Percentiles rank a stretch among this genome's conserved stretches.
Conservation (phyloP, 2,329 filamentous ascomycete genomes). For the Aspergillus felis region DNA sequence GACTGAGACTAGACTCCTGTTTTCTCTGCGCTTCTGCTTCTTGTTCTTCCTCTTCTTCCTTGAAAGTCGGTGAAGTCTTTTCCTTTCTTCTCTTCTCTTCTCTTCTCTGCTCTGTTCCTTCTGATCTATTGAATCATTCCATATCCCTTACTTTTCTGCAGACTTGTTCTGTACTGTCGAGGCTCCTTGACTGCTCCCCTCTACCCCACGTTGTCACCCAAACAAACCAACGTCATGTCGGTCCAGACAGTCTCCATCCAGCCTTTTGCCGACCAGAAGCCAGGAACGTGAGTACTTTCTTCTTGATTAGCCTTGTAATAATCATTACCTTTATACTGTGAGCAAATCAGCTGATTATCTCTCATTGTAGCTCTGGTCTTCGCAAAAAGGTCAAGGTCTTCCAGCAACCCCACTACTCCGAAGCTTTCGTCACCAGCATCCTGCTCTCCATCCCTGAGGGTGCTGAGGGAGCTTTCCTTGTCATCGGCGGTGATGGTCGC, state of each 20-base stretch:
- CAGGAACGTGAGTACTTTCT: conserved; percentile 77
- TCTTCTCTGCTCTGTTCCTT: conserved; percentile 5
- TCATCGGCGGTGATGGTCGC: conserved; percentile 95
- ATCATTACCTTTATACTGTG: conserved; percentile 11
- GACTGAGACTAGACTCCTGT: not conserved
- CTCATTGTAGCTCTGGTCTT: conserved; percentile 73
- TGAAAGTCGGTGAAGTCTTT: conserved; percentile 20
- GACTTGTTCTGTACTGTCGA: conserved; percentile 10
- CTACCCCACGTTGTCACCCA: conserved; percentile 4
- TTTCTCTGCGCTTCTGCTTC: conserved; percentile 5
- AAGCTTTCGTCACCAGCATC: conserved; percentile 91
- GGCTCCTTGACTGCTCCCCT: conserved; percentile 6
- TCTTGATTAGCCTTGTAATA: conserved; percentile 7
- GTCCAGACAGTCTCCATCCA: conserved; percentile 75
- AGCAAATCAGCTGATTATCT: not conserved
- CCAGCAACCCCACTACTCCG: conserved; percentile 91
- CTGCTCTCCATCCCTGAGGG: conserved; percentile 96
- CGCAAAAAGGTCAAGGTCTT: conserved; percentile 99
- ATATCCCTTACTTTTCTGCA: conserved; percentile 7
- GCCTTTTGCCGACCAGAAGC: conserved; percentile 94
- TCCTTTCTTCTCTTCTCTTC: conserved; percentile 3
- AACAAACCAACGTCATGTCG: conserved; percentile 56
- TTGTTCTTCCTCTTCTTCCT: conserved; percentile 11
- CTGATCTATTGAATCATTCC: conserved; percentile 3
- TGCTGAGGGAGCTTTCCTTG: conserved; percentile 78